Evolutionary conservation across 169 alveolate genomes (phyloP).

Genomic region (Blepharisma undulans): DNA sequence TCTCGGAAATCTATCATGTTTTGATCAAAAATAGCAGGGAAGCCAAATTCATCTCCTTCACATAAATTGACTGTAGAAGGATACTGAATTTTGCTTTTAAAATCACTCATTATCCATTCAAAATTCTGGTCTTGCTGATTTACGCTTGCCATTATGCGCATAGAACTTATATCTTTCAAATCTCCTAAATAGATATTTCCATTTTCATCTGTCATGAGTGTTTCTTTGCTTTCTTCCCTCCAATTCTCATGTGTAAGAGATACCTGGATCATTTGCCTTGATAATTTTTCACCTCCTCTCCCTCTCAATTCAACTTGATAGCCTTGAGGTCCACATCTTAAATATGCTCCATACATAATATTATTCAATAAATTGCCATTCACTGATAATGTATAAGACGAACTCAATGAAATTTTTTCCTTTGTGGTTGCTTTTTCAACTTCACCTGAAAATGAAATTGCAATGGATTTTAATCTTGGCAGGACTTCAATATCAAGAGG

Average conservation of each 20-base stretch:
- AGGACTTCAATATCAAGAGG: constrained; percentile 70
- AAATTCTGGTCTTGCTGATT: not conserved
- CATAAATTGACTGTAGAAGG: constrained; percentile 36
- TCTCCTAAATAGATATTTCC: constrained; percentile 56
- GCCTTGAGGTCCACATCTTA: not conserved
- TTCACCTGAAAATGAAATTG: constrained; percentile 41
- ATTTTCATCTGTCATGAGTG: constrained; percentile 46
- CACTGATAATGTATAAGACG: not conserved
- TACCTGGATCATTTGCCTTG: not conserved
- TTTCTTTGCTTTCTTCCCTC: not conserved
- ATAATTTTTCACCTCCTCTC: not conserved
- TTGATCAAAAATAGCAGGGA: constrained; percentile 26
- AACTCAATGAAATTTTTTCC: not conserved
- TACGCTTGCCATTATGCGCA: not conserved
- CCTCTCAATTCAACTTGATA: constrained; percentile 1
- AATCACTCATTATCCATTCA: constrained; percentile 30
- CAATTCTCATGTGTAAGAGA: not conserved
- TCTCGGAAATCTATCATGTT: not conserved
- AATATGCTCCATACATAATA: not conserved
- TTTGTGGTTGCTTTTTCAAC: constrained; percentile 31
- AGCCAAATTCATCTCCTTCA: constrained; percentile 47
- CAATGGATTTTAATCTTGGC: constrained; percentile 43
- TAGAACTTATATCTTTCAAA: not conserved
- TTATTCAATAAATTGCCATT: not conserved
- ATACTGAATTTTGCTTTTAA: not conserved